Base-by-base conservation (phyloP, 768 basidiomycete genomes). In the Russula sp. region DNA sequence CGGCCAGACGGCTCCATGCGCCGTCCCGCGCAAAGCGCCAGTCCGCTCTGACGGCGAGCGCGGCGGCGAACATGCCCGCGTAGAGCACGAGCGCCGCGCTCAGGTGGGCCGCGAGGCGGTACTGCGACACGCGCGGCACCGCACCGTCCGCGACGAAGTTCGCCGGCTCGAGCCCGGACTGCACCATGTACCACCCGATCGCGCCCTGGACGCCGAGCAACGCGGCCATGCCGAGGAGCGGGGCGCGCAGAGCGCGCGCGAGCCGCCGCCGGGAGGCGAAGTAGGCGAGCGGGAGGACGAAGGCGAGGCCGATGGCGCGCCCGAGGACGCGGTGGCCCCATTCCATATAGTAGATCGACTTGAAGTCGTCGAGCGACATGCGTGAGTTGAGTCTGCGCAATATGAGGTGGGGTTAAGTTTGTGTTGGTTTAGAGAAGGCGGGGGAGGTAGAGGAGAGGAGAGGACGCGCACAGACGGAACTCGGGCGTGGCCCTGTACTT, bases 151-250 rank as follows among this genome's bases (percentile, higher is more conserved):
- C 87, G 6, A 86, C 81, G 76, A 98, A 80, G 57, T 91, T 78
- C 11, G 89, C 82, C 57, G 91, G 84, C 69, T 94, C 89, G 11
- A 99, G 79, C 1, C 97, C 97, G 13, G 94, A 98, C 73, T 95
- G 89, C 59, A 99, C 97, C 97, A 99, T 99, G 78, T 98, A 98
- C 97, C 97, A 99, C 32, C 97, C 97, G 20, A 99, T 80, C 20
- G 83, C 80, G 51, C 97, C 97, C 74, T 99, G 94, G 20, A 84
- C 86, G 34, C 94, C 97, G 55, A 99, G 88, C 37, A 98, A 83
- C 0, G 85, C 71, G 0, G 87, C 89, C 66, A 98, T 81, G 2
- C 83, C 87, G 14, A 82, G 74, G 27, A 97, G 82, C 65, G 84
- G 83, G n/a, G 74, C 69, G 1, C 85, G 82, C 63, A 93, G 78